Evolutionary conservation across 2,329 filamentous ascomycete genomes (phyloP).

Genomic region (Aspergillus thermomutatus): DNA sequence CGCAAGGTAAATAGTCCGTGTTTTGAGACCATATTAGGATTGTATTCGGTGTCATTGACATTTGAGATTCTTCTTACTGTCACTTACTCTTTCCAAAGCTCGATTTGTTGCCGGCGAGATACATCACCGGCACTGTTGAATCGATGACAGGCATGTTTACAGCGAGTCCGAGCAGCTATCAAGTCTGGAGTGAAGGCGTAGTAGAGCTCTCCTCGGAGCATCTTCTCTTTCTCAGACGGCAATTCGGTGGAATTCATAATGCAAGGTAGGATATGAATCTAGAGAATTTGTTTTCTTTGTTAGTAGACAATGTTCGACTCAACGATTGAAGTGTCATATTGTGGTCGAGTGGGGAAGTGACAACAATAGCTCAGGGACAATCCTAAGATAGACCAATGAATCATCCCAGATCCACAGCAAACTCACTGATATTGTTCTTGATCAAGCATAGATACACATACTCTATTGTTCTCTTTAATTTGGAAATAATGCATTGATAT

Average conservation of each 20-base stretch:
- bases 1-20: background rate
- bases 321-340: background rate
- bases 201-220: conserved; percentile 69
- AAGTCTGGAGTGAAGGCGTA: conserved; percentile 69
- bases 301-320: background rate
- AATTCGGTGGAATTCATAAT: background rate
- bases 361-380: background rate
- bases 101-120: conserved; percentile 59
- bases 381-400: background rate
- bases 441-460: background rate
- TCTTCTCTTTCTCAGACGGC: conserved; percentile 39
- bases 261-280: conserved; percentile 17
- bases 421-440: conserved; percentile 15
- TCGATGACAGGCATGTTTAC: conserved; percentile 56
- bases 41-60: background rate
- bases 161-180: conserved; percentile 60
- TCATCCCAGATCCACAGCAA: background rate
- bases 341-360: background rate
- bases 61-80: background rate
- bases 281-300: conserved; percentile 4
- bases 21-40: background rate
- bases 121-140: conserved; percentile 64
- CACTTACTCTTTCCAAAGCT: conserved; percentile 70
- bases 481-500: background rate
- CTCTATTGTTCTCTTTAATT: conserved; percentile 10